A percentile compares a stretch with the other conserved stretches of the same genome.
Conservation (phyloP, 768 basidiomycete species). For the Lentinula sp. region DNA sequence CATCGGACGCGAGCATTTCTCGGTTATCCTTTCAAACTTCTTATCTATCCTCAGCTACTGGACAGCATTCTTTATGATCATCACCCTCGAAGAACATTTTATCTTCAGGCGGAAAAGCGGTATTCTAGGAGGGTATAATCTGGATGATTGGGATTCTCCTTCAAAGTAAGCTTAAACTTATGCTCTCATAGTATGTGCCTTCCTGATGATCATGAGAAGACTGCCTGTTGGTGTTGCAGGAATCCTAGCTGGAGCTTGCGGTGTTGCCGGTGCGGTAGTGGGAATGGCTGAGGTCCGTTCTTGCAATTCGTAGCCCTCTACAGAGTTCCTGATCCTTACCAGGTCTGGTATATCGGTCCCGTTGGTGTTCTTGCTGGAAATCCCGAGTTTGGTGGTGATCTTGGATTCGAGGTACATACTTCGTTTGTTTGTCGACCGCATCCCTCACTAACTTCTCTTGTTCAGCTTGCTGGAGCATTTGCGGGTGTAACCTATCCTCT, state of each 20-base stretch:
- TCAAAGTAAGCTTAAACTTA: conserved; percentile 3
- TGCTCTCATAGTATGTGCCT: background rate
- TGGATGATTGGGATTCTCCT: conserved; percentile 40
- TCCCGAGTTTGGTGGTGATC: conserved; percentile 37
- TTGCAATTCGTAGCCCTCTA: no score
- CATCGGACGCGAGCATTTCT: conserved; percentile 39
- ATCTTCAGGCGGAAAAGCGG: conserved; percentile 35
- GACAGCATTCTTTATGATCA: conserved; percentile 40
- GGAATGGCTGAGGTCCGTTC: conserved; percentile 39
- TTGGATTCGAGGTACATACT: conserved; percentile 44
- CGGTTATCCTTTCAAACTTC: conserved; percentile 34
- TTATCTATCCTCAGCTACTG: conserved; percentile 38
- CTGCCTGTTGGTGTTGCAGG: conserved; percentile 46
- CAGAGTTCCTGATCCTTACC: background rate
- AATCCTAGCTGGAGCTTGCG: conserved; percentile 37
- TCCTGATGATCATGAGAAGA: conserved; percentile 13
- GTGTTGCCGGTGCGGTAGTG: conserved; percentile 41
- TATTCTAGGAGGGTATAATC: conserved; percentile 42
- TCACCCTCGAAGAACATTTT: conserved; percentile 39
- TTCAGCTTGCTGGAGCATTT: conserved; percentile 37
- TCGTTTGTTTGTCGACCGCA: background rate
- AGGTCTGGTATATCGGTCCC: conserved; percentile 46
- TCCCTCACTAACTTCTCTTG: background rate
- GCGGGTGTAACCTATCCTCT: conserved; percentile 40
- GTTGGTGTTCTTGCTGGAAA: conserved; percentile 35